Percentiles rank a stretch among this genome's conserved stretches.
These are phyloP conservation scores for Hypoxylon subgilvum DNA, from an alignment of 495 filamentous ascomycete genomes.

Conservation along the genomic window DNA sequence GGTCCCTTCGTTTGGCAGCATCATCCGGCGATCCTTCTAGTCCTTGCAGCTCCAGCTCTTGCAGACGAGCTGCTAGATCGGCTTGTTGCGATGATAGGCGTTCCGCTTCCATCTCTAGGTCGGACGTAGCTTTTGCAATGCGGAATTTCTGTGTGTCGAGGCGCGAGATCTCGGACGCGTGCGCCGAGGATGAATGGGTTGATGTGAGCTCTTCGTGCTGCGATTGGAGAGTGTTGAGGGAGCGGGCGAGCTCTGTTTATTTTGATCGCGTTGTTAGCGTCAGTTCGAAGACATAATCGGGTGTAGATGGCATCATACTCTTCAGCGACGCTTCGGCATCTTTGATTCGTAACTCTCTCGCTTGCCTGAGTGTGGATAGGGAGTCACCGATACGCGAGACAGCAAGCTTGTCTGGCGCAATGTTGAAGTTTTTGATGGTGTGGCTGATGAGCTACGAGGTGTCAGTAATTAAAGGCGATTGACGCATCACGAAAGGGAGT, in stretches of 20 bases:
- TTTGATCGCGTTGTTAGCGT: conserved; percentile 2
- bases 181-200: conserved; percentile 72
- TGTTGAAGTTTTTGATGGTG: conserved; percentile 94
- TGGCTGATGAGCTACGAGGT: conserved; percentile 77
- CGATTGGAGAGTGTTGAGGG: conserved; percentile 67
- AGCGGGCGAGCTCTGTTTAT: conserved; percentile 67
- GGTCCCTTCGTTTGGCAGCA: conserved; percentile 39
- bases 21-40: conserved; percentile 61
- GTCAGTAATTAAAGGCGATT: conserved; percentile 31
- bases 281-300: background rate
- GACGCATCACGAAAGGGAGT: background rate
- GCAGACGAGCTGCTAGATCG: conserved; percentile 73
- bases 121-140: conserved; percentile 82
- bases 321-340: conserved; percentile 74
- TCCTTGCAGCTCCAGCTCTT: conserved; percentile 84
- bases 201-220: conserved; percentile 75
- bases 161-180: conserved; percentile 79
- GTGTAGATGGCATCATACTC: conserved; percentile 43
- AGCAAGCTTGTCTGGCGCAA: conserved; percentile 80
- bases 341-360: conserved; percentile 75
- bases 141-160: conserved; percentile 95
- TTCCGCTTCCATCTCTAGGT: conserved; percentile 91
- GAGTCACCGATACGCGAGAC: conserved; percentile 87
- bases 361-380: conserved; percentile 75
- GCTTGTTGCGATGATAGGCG: conserved; percentile 81